Evolutionary conservation across 176 grass and related monocot species (phyloP), one percentile per base, ranked within the genome.

Genomic region (Zea luxurians): DNA sequence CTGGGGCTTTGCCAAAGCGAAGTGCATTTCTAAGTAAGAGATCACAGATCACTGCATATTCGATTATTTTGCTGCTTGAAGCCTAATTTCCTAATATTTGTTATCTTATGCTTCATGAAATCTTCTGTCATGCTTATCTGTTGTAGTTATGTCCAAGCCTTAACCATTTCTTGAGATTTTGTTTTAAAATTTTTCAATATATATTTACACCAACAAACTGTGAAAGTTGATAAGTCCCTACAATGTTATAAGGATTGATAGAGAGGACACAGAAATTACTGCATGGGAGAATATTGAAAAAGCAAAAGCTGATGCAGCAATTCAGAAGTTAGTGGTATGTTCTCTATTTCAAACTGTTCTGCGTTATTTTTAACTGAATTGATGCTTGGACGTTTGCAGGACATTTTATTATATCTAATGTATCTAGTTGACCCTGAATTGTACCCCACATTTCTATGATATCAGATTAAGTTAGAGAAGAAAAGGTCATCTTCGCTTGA

Each of bases 201-300:
- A n/a, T 27, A 65, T 76, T 66, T 64, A 72, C 34, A 40, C n/a
- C 27, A 27, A 66, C 16, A 77, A 78, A 63, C 8, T 3, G 8
- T 80, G 44, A 68, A 84, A 78, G 0, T 48, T 89, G 38, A 86
- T 37, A 16, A 52, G 15, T 86, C 7, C 41, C n/a, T 37, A 55
- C 44, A 86, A 82, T 77, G 17, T 90, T 61, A 50, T 64, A 79
- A 97, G 96, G 88, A 60, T 73, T 79, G 87, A 92, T 75, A 92
- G 71, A 67, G 90, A 95, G 68, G 89, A 95, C 77, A 83, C 87
- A 43, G 92, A 98, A 86, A 89, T 92, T 74, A 85, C 88, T 57
- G 96, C 78, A 65, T 98, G 96, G 96, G 96, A 98, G 80, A 92
- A 90, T 83, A 82, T 95, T 80, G 92, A 98, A 78, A 95, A 98